Evolutionary conservation across 345 rosid species (phyloP), one percentile per base, ranked within the genome.

Genomic region (Noccaea caerulescens): DNA sequence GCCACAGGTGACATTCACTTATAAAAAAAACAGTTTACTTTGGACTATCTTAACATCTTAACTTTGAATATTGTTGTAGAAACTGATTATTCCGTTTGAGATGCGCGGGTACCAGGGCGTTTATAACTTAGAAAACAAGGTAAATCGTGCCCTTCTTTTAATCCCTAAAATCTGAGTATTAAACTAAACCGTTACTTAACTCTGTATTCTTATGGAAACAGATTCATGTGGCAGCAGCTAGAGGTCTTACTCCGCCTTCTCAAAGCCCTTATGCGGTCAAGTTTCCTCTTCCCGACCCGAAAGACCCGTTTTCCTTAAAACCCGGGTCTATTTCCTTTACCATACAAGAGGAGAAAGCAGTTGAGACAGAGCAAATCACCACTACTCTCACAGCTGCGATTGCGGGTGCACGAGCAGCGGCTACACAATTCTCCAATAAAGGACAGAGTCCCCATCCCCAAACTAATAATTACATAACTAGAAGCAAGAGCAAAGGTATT

Each of bases 101-200:
- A 91, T 94, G 99, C 83, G 97, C 36, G 99, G 96, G 10, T 84
- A 51, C 79, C 96, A 94, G 58, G 70, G 94, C 25, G 90, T 91
- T 66, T 94, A 86, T 82, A 94, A 94, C 86, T 75, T 94, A 85
- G 97, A 91, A 82, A 94, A 76, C 73, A 94, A 86, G 97, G 99
- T 91, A 81, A 10, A 8, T 38, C 5, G 0, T 11, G 32, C 4
- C 0, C 6, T 34, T 13, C 27, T 63, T 10, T 9, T 3, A 53
- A 27, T 27, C 16, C 64, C 6, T 34, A 36, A 6, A 50, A 33
- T 1, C 10, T 43, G 32, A 11, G 5, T 13, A 18, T 11, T 20
- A 20, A 20, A 20, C 23, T 20, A 39, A 32, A 32, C 8, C 44
- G 10, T 45, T 44, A 51, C 50, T 42, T 54, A 68, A 27, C 30